phyloP scores from a whole-genome alignment of 768 basidiomycete species.

The Leucosporidium yakuticum region DNA sequence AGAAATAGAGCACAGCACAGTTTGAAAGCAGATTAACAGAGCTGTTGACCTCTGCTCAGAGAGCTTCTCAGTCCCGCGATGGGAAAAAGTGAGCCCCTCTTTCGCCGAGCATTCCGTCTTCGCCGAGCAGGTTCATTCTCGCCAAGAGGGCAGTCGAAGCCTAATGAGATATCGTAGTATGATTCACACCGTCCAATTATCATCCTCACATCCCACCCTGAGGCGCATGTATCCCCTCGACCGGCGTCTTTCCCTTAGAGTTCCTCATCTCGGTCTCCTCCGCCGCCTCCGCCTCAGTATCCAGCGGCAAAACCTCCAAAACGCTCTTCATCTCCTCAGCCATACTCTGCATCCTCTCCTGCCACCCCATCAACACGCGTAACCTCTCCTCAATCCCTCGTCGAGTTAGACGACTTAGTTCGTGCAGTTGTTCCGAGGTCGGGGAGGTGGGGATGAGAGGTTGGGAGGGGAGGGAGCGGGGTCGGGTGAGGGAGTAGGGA shows the following conservation, averaged over 20 bases:
- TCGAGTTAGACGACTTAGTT: slow-evolving; percentile 62
- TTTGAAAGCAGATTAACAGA: too few relatives aligned
- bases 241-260: slow-evolving; percentile 2
- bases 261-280: not conserved
- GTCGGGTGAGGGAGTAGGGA: slow-evolving; percentile 34
- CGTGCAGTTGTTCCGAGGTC: slow-evolving; percentile 59
- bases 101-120: too few relatives aligned
- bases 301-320: not conserved
- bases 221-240: not conserved
- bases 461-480: slow-evolving; percentile 39
- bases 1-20: too few relatives aligned
- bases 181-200: not conserved
- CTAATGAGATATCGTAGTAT: too few relatives aligned
- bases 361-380: slow-evolving; percentile 69
- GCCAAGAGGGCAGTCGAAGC: too few relatives aligned
- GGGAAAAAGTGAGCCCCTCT: too few relatives aligned
- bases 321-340: slow-evolving; percentile 54
- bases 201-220: not conserved
- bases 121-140: too few relatives aligned
- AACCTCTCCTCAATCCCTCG: slow-evolving; percentile 81
- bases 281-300: not conserved
- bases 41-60: too few relatives aligned
- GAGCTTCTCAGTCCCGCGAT: too few relatives aligned
- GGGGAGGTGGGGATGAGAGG: slow-evolving; percentile 49
- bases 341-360: slow-evolving; percentile 63